These are phyloP conservation scores for Lactifluus subvellereus DNA, from an alignment of 768 basidiomycete species.

Conservation along the genomic window DNA sequence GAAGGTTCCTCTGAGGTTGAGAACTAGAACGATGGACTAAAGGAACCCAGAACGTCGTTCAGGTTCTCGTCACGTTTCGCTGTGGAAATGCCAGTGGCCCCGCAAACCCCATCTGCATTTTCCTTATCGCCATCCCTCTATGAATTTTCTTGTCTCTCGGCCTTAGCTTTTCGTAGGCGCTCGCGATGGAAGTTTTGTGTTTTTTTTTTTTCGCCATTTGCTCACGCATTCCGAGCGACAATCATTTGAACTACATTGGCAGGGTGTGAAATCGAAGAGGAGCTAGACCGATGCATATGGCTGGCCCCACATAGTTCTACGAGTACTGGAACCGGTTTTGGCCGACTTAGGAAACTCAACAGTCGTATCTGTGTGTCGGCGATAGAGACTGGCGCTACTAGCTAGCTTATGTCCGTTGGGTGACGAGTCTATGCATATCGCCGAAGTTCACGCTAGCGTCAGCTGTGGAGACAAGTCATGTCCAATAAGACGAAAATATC, in stretches of 20 bases:
- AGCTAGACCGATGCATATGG: background rate
- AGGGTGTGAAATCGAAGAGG: background rate
- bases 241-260: background rate
- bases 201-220: too few relatives aligned
- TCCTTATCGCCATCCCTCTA: background rate
- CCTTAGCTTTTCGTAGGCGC: background rate
- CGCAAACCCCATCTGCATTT: background rate
- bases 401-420: background rate
- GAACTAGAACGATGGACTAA: background rate
- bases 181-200: background rate
- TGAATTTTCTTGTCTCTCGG: background rate
- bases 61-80: background rate
- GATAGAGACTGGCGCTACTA: background rate
- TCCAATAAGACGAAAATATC: background rate
- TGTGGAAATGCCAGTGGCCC: background rate
- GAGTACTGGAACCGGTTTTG: background rate
- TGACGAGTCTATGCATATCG: background rate
- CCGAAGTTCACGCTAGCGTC: background rate
- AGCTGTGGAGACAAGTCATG: background rate
- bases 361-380: background rate
- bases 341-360: background rate
- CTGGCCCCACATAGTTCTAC: background rate
- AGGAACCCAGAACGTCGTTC: background rate
- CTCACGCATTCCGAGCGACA: background rate
- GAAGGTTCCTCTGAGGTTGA: background rate